Evolutionary conservation across 148 eudicot genomes (phyloP).

Genomic region (Tetragonia tetragonoides): DNA sequence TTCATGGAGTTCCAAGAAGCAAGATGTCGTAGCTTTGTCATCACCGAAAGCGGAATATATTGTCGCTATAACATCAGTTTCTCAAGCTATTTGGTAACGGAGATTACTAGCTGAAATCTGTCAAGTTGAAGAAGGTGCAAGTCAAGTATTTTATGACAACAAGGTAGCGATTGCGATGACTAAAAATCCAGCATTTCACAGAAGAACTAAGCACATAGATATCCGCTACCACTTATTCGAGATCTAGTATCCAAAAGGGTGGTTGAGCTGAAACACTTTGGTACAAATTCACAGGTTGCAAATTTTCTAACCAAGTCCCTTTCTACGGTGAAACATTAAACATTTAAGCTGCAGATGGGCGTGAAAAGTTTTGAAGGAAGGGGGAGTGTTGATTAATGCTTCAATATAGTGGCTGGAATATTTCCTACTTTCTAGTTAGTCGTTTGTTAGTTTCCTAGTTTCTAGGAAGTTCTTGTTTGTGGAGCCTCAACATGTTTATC

Average conservation of each 20-base stretch:
- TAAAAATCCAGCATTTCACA: conserved; percentile 11
- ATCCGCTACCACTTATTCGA: neutral
- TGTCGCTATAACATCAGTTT: neutral
- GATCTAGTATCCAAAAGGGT: neutral
- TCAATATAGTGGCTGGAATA: no score
- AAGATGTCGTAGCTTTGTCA: neutral
- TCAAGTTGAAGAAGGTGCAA: neutral
- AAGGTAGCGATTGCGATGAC: neutral
- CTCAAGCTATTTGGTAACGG: conserved; percentile 8
- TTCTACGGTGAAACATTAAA: neutral
- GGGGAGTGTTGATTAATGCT: no score
- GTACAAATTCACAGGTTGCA: neutral
- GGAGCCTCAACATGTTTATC: no score
- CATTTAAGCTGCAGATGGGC: neutral
- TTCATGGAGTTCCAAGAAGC: neutral
- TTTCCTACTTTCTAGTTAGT: no score
- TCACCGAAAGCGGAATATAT: conserved; percentile 6
- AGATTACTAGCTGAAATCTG: neutral
- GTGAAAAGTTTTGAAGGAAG: no score
- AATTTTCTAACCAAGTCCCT: neutral
- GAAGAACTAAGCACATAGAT: neutral
- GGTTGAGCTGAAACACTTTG: neutral
- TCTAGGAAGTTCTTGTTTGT: no score
- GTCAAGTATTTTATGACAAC: neutral
- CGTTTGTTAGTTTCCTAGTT: no score